These are phyloP conservation scores for Glycine latifolia DNA, from an alignment of 306 rosid genomes.

Conservation along the genomic window DNA sequence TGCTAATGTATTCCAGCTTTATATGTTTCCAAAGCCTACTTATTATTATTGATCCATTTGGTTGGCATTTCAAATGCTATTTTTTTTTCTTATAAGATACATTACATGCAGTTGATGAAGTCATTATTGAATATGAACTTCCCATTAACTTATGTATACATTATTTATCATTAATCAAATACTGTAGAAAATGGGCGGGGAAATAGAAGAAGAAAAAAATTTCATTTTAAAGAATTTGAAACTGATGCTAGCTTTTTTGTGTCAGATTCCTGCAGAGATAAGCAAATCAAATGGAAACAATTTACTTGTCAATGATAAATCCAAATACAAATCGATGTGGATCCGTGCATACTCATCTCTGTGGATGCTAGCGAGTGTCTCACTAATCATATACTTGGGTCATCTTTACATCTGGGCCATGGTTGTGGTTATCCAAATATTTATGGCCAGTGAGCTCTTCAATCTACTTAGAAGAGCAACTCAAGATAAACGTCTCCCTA, in stretches of 20 bases:
- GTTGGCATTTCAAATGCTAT: neutral
- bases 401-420: conserved; percentile 92
- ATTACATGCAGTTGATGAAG: neutral
- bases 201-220: no score
- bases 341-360: conserved; percentile 82
- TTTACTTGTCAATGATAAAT: conserved; percentile 74
- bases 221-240: conserved; percentile 20
- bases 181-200: no score
- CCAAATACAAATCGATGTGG: conserved; percentile 87
- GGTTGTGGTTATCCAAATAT: conserved; percentile 90
- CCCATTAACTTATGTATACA: no score
- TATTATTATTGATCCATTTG: neutral
- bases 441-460: conserved; percentile 95
- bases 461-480: conserved; percentile 77
- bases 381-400: conserved; percentile 71
- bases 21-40: neutral
- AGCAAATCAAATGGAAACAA: conserved; percentile 68
- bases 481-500: conserved; percentile 82
- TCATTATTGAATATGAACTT: no score
- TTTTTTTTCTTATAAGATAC: neutral
- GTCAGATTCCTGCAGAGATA: conserved; percentile 66
- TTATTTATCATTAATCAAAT: no score
- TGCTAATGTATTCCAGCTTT: no score
- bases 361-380: conserved; percentile 91
- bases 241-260: conserved; percentile 32